Evolutionary conservation across 805 yeast species (phyloP).

Genomic region (Metschnikowia arizonensis): DNA sequence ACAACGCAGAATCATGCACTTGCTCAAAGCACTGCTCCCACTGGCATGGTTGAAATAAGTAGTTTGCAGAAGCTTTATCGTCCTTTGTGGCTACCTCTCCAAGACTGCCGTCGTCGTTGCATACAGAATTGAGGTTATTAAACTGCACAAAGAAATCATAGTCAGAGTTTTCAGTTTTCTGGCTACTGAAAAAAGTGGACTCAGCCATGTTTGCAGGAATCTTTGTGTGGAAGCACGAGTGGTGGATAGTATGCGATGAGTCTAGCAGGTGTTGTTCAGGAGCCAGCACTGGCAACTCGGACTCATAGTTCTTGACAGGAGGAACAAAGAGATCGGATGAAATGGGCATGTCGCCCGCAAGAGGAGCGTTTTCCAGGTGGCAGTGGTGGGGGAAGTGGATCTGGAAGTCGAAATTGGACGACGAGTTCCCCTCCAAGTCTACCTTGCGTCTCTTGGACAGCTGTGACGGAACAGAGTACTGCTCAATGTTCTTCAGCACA

Average conservation of each 20-base stretch:
- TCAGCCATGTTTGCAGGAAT: conserved; percentile 24
- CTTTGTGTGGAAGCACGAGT: conserved; percentile 45
- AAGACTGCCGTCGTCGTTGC: conserved; percentile 7
- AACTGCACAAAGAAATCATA: conserved; percentile 37
- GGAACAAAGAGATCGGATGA: background rate
- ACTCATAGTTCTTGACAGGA: background rate
- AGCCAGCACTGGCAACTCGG: background rate
- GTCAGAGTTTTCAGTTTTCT: conserved; percentile 23
- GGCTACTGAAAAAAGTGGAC: conserved; percentile 2
- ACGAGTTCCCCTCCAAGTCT: conserved; percentile 1
- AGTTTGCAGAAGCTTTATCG: background rate
- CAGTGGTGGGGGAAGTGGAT: conserved; percentile 41
- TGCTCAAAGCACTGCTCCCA: conserved; percentile 62
- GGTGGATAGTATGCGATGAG: conserved; percentile 23
- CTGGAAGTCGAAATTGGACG: conserved; percentile 21
- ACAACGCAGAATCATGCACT: conserved; percentile 31
- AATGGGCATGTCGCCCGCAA: background rate
- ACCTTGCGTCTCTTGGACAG: background rate
- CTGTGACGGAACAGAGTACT: conserved; percentile 8
- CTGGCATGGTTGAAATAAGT: conserved; percentile 41
- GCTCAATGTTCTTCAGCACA: conserved; percentile 29
- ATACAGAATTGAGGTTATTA: conserved; percentile 25
- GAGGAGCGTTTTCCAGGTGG: conserved; percentile 20
- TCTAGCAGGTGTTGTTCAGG: background rate
- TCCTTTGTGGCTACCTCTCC: conserved; percentile 2